Base-by-base conservation (phyloP, 352 stramenopile genomes). In the Phytophthora kernoviae region DNA sequence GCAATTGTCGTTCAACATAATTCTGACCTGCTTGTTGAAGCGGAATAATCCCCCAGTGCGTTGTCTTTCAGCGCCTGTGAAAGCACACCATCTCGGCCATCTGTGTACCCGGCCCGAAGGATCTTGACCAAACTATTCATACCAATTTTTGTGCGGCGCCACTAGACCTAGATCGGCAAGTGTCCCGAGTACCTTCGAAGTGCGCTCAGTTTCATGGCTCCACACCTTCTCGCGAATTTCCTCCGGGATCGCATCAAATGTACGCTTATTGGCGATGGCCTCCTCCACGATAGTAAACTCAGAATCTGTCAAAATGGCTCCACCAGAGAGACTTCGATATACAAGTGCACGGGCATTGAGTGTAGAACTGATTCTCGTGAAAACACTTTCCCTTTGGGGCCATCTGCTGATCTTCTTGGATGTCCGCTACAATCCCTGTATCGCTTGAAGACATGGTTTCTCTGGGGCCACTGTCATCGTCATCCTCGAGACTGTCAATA, bases 301-400 rank as follows among this genome's bases (percentile, higher is more conserved):
- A 7, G 43, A 58, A 1, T 77, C 61, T 5, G 60, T 77, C 24
- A 95, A 63, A 44, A 88, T 76, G 5, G 55, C 69, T 15, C 87
- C 87, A 40, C 85, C 85, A 14, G 81, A 89, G 93, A 92, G 32
- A 86, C 76, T 40, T 84, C 70, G 41, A 95, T 93, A 58, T 95
- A 95, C 50, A 91, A 59, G 44, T 85, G 60, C 33, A 95, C 77
- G 10, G 81, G 77, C 84, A 95, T 93, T 30, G 74, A 72, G 48
- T 91, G 80, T 21, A 95, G 69, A 33, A 95, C 70, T 0, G 76
- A 75, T 61, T 95, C 84, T 7, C 82, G 74, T 12, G 83, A 90
- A 57, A 93, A 95, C 8, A 95, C 75, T 36, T 91, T 73, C 1
- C 79, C 79, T 50, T 67, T 70, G 1, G 51, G 32, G 5, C 34